Evolutionary conservation across 768 basidiomycete genomes (phyloP).

Genomic region (Tulasnella sp.): DNA sequence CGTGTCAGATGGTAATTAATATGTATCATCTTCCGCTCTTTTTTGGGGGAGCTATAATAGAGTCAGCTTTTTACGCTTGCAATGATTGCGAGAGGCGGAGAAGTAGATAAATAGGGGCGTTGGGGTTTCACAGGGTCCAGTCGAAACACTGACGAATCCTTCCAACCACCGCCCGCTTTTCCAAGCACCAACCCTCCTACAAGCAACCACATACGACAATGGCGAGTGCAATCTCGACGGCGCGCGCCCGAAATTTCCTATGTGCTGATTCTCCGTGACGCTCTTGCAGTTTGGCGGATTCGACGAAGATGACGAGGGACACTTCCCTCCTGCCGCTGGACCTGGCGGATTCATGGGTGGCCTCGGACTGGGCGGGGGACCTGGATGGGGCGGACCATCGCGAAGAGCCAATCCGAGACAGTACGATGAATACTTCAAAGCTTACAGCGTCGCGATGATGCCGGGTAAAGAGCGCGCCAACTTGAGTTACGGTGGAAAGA

Average conservation of each 20-base stretch:
- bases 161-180: slow-evolving; percentile 25
- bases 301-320: slow-evolving; percentile 31
- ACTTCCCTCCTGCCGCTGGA: slow-evolving; percentile 13
- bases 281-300: slow-evolving; percentile 27
- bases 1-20: neutral
- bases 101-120: slow-evolving; percentile 10
- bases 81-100: neutral
- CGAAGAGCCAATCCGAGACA: slow-evolving; percentile 52
- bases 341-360: slow-evolving; percentile 31
- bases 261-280: too few species aligned
- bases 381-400: slow-evolving; percentile 29
- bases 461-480: slow-evolving; percentile 82
- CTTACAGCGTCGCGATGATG: slow-evolving; percentile 93
- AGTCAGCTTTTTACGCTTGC: neutral
- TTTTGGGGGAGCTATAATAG: neutral
- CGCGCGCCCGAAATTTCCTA: neutral
- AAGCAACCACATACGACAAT: neutral
- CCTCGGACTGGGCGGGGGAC: slow-evolving; percentile 26
- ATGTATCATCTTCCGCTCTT: neutral
- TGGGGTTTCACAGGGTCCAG: slow-evolving; percentile 1
- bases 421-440: slow-evolving; percentile 90
- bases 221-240: neutral
- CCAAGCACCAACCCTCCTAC: neutral
- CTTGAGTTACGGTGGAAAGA: slow-evolving; percentile 95
- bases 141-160: slow-evolving; percentile 27